A percentile compares a stretch with the other conserved stretches of the same genome.
These are phyloP conservation scores for Hyaloperonospora arabidopsidis DNA, from an alignment of 352 stramenopile species.

Conservation along the genomic window DNA sequence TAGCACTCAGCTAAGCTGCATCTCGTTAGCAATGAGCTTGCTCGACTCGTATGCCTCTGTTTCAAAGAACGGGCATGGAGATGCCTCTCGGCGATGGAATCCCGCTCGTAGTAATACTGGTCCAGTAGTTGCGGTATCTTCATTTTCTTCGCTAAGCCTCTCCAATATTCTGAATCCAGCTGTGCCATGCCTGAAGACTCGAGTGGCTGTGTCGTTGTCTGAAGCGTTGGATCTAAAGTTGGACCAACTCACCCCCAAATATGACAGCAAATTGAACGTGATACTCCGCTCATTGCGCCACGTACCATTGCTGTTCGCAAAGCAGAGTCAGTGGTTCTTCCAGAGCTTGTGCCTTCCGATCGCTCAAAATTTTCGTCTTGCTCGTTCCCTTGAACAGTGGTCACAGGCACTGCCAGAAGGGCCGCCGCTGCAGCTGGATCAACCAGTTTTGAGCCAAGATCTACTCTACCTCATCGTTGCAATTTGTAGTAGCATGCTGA, in stretches of 20 bases:
- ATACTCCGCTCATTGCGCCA: conserved; percentile 53
- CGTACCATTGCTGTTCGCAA: conserved; percentile 51
- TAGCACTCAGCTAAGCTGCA: conserved; percentile 58
- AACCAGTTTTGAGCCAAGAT: conserved; percentile 65
- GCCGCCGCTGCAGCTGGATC: conserved; percentile 42
- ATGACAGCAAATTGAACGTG: conserved; percentile 72
- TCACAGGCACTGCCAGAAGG: conserved; percentile 36
- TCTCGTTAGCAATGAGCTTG: conserved; percentile 60
- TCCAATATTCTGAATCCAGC: conserved; percentile 54
- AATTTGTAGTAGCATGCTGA: conserved; percentile 72
- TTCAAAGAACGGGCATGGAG: conserved; percentile 20
- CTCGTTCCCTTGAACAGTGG: conserved; percentile 40
- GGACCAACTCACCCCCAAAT: conserved; percentile 63
- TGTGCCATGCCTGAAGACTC: conserved; percentile 45
- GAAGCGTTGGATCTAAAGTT: conserved; percentile 59
- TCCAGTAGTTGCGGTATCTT: conserved; percentile 24
- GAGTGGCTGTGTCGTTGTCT: conserved; percentile 52
- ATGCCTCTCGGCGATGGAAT: conserved; percentile 12
- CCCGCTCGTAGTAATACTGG: background rate
- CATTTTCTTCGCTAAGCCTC: conserved; percentile 66
- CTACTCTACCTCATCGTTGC: conserved; percentile 68
- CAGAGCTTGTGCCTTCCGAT: conserved; percentile 44
- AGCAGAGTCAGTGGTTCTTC: conserved; percentile 43
- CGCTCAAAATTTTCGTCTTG: conserved; percentile 38
- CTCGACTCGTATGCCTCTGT: conserved; percentile 27